Evolutionary conservation across 2,329 filamentous ascomycete species (phyloP).

Genomic region (Penicillium sp.): DNA sequence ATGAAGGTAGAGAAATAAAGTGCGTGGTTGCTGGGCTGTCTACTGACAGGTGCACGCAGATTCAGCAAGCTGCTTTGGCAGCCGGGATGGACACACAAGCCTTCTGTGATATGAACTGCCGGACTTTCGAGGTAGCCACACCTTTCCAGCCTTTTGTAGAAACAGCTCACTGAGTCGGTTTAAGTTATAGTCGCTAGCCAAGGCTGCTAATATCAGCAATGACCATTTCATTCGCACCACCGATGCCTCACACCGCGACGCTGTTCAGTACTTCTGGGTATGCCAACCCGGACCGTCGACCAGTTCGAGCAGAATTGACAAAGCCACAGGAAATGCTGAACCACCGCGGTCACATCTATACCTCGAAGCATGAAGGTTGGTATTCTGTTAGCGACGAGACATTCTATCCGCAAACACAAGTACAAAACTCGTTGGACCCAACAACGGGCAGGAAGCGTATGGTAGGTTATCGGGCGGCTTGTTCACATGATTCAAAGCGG

Average conservation of each 20-base stretch:
- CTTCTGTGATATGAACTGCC: slow-evolving; percentile 85
- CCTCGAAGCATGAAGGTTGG: slow-evolving; percentile 87
- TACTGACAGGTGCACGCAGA: slow-evolving; percentile 44
- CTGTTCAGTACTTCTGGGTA: slow-evolving; percentile 88
- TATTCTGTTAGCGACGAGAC: slow-evolving; percentile 97
- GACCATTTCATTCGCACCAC: slow-evolving; percentile 94
- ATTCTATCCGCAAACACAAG: slow-evolving; percentile 78
- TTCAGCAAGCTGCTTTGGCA: slow-evolving; percentile 79
- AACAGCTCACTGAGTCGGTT: neutral
- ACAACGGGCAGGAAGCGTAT: slow-evolving; percentile 80
- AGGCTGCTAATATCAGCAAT: slow-evolving; percentile 68
- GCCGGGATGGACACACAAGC: slow-evolving; percentile 71
- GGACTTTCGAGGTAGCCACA: slow-evolving; percentile 66
- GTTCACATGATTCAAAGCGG: neutral
- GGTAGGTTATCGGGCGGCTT: slow-evolving; percentile 43
- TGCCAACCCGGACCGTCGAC: slow-evolving; percentile 4
- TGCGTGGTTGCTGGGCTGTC: neutral
- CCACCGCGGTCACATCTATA: slow-evolving; percentile 77
- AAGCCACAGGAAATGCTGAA: slow-evolving; percentile 63
- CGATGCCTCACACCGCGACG: slow-evolving; percentile 75
- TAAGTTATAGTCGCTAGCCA: slow-evolving; percentile 62
- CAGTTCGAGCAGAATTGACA: slow-evolving; percentile 10
- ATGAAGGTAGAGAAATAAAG: slow-evolving; percentile 64
- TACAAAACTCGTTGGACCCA: slow-evolving; percentile 74
- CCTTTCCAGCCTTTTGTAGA: neutral